Evolutionary conservation across 305 asterid species (phyloP).

Genomic region (Fraxinus baroniana): DNA sequence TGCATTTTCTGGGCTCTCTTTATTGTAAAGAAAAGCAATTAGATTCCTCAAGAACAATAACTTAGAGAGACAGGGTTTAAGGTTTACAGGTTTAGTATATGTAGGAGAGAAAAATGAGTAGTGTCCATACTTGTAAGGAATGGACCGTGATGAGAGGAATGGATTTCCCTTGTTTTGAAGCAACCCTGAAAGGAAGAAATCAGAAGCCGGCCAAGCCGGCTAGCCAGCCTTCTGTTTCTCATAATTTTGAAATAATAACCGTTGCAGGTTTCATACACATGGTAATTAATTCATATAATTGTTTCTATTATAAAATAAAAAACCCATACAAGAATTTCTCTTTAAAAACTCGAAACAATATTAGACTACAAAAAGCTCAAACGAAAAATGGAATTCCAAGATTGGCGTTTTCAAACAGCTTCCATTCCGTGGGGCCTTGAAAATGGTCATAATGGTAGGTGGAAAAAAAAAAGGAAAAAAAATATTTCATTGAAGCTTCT

Average conservation of each 20-base stretch:
- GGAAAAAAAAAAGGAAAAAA: background rate
- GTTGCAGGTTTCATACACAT: background rate
- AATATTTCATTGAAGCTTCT: conserved; percentile 2
- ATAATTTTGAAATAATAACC: conserved; percentile 5
- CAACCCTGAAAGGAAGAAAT: conserved; percentile 42
- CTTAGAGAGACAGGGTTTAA: conserved; percentile 13
- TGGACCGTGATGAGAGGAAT: conserved; percentile 62
- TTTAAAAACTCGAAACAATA: background rate
- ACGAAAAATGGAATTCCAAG: background rate
- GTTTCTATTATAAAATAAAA: background rate
- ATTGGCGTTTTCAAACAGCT: background rate
- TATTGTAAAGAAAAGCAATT: conserved; percentile 14
- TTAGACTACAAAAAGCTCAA: background rate
- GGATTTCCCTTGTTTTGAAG: conserved; percentile 50
- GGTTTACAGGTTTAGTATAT: conserved; percentile 34
- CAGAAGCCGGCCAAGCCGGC: background rate
- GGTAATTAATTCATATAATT: background rate
- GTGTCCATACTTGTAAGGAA: conserved; percentile 45
- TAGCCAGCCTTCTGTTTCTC: conserved; percentile 30
- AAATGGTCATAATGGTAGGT: background rate
- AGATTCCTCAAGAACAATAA: conserved; percentile 9
- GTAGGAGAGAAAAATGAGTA: background rate
- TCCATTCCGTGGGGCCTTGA: background rate
- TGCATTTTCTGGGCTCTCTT: conserved; percentile 25
- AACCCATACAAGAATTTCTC: background rate